Base-by-base conservation (phyloP, 2,329 filamentous ascomycete genomes). In the Aureobasidium sp. region DNA sequence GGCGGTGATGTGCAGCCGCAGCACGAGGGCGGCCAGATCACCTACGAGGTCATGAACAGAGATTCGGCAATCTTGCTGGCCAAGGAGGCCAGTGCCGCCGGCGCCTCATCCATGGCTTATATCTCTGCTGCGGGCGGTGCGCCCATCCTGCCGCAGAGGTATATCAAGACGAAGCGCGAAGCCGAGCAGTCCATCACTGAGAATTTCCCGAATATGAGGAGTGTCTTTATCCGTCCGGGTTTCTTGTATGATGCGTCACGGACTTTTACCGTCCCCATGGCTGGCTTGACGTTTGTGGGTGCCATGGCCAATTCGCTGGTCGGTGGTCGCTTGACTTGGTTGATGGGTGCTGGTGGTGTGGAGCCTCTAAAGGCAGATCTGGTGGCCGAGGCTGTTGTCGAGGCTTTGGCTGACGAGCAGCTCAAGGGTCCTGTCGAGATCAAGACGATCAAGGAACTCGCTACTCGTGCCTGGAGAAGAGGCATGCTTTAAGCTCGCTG, bases 41-140 rank as follows among this genome's bases (percentile, higher is more conserved):
- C 93, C 19, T 99, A 99, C 77, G 94, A 97, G 77, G 81, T 91
- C 63, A 96, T 99, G 90, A 99, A 99, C 76, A 84, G 94, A 61
- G 93, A 97, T 75, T 81, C 81, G 45, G 93, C 93, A 50, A 84
- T 97, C 63, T 82, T 87, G 59, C 81, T 96, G 15, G 94, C 93
- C 15, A 84, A 87, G 69, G 89, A 93, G 71, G 85, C 91, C 1
- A 80, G 81, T 27, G 76, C 76, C 35, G 83, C 84, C 62, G 79
- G 84, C 37, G 86, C 87, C 15, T 75, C 80, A 19, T 84, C 85
- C 0, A 96, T 96, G 71, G 84, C 87, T 62, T 97, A 90, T 78
- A 87, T 99, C 63, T 96, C 91, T 37, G 94, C 94, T 2, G 89
- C 90, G 0, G 90, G 81, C 1, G 93, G 90, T 3, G 89, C 91